Evolutionary conservation across 2,329 filamentous ascomycete species (phyloP), one percentile per base, ranked within the genome.

Genomic region (Rhinocladiella mackenziei): DNA sequence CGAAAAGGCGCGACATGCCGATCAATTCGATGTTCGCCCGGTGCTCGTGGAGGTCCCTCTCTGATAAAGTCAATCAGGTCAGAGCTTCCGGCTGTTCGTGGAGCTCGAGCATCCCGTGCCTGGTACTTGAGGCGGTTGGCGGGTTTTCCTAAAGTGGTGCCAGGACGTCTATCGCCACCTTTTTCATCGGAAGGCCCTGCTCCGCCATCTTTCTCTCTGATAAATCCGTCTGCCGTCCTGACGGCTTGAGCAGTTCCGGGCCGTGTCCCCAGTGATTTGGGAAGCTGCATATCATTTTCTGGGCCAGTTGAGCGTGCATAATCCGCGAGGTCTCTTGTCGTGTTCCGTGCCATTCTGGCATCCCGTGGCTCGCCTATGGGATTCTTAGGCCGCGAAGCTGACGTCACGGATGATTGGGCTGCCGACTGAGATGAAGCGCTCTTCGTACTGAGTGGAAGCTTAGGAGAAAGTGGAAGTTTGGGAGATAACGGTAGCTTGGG

Each of bases 61-160:
- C 89, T 83, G 54, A 98, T 94, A 63, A 98, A 97, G 62, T 97
- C 89, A 54, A 96, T 95, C 45, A 98, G 70, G 49, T 96, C 92
- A 9, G 86, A 85, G 44, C 83, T 94, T 53, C 83, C 82, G 38
- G 80, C 79, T 39, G 73, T 74, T 45, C 69, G 70, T 37, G 81
- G 75, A 11, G 80, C 75, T 30, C 75, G 73, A 26, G 86, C 79
- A 50, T 88, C 82, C 36, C 88, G 84, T 45, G 91, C 81, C 63
- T 84, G 77, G 35, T 84, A 74, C 47, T 77, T 78, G 34, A 69
- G 45, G 51, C 54, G 34, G 56, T 60, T 40, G 51, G 57, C 15
- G 50, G 45, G 39, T 39, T 42, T 54, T 9, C 35, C 37, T 8
- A 44, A 31, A n/a, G 45, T 39, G 15, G 46, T 50, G 15, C 15